Evolutionary conservation across 169 alveolate genomes (phyloP).

Genomic region (Cryptosporidium bovis): DNA sequence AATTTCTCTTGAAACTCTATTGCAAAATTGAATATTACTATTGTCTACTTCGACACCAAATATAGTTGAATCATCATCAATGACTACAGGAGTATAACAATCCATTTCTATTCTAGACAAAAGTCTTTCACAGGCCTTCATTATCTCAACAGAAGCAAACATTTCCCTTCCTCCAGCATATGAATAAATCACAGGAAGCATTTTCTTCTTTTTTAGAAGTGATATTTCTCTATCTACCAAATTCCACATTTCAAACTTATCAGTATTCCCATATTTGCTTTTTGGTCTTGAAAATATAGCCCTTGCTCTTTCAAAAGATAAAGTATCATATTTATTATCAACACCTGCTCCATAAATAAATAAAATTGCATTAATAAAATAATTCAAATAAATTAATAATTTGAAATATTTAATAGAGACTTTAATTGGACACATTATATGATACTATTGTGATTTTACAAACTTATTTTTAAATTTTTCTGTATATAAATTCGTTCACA

Average conservation of each 20-base stretch:
- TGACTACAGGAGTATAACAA: slow-evolving; percentile 30
- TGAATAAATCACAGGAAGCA: slow-evolving; percentile 16
- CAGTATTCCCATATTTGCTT: background rate
- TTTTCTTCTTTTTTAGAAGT: background rate
- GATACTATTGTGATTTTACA: background rate
- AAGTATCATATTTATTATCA: background rate
- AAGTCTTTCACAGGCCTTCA: slow-evolving; percentile 53
- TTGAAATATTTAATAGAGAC: background rate
- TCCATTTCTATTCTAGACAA: slow-evolving; percentile 52
- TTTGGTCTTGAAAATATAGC: slow-evolving; percentile 14
- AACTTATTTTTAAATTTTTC: too few species aligned
- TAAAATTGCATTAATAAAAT: background rate
- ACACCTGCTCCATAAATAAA: background rate
- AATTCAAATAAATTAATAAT: background rate
- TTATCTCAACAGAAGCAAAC: slow-evolving; percentile 52
- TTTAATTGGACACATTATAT: slow-evolving; percentile 7
- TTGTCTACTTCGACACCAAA: background rate
- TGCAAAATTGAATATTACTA: background rate
- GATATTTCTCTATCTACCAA: slow-evolving; percentile 58
- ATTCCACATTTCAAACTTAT: slow-evolving; percentile 17
- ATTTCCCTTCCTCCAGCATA: slow-evolving; percentile 21
- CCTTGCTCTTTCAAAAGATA: slow-evolving; percentile 50
- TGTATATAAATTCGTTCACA: too few species aligned
- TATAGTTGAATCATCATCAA: slow-evolving; percentile 28
- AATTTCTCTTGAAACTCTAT: slow-evolving; percentile 60